These are phyloP conservation scores for Trypanosoma cruzi DNA, from an alignment of 208 protist species.

Conservation along the genomic window DNA sequence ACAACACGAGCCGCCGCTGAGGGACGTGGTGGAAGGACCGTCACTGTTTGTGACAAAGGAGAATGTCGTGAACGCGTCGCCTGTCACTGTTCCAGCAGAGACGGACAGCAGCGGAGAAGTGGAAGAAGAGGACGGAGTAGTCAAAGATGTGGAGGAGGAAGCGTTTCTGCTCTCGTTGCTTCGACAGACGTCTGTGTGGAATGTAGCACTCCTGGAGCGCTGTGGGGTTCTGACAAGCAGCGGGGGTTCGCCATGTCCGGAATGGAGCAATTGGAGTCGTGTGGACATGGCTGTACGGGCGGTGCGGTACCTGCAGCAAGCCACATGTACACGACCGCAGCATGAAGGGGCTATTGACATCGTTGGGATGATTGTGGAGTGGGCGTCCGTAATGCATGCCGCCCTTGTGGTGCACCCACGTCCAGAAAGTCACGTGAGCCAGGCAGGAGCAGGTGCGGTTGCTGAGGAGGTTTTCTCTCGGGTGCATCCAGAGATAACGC, in stretches of 20 bases:
- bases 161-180: constrained; percentile 6
- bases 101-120: background rate
- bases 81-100: background rate
- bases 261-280: background rate
- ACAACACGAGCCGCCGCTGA: background rate
- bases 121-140: background rate
- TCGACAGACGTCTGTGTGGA: constrained; percentile 8
- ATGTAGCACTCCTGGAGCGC: constrained; percentile 10
- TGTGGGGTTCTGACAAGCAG: background rate
- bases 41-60: background rate
- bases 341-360: background rate
- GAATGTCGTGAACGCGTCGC: background rate
- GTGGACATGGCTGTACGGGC: background rate
- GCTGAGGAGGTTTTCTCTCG: no score
- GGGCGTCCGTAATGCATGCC: constrained; percentile 12
- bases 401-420: background rate
- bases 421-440: background rate
- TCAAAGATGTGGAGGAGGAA: no score
- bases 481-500: no score
- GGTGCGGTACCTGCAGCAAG: constrained; percentile 5
- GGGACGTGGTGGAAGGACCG: background rate
- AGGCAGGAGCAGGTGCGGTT: background rate
- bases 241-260: no score
- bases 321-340: background rate
- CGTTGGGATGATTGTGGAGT: constrained; percentile 10